Evolutionary conservation across 2,329 filamentous ascomycete species (phyloP).

Genomic region (Aspergillus neoniger): DNA sequence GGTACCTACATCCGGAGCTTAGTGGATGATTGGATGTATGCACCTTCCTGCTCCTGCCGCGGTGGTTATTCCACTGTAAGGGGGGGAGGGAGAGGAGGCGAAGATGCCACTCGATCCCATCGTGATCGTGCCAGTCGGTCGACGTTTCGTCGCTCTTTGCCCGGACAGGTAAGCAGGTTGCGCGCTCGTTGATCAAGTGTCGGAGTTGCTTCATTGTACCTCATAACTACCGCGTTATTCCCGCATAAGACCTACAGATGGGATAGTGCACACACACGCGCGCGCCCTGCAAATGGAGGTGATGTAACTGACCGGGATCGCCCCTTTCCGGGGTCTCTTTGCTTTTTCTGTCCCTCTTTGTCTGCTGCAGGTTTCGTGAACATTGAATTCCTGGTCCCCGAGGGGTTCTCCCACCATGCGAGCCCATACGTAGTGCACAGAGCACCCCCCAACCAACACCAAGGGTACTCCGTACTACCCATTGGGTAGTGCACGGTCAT

Average conservation of each 20-base stretch:
- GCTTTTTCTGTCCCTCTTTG: background rate
- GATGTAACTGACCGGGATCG: background rate
- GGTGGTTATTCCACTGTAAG: background rate
- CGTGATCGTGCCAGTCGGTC: constrained; percentile 1
- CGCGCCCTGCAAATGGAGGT: background rate
- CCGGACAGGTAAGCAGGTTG: constrained; percentile 6
- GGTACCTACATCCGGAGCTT: background rate
- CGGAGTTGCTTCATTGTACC: background rate
- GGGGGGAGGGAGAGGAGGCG: background rate
- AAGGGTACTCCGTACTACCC: background rate
- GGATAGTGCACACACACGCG: background rate
- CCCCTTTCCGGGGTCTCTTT: background rate
- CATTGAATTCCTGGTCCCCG: background rate
- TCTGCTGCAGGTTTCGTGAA: background rate
- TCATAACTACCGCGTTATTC: background rate
- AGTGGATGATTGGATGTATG: background rate
- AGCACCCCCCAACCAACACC: background rate
- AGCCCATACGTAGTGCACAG: background rate
- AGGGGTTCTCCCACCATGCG: background rate
- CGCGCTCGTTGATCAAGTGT: background rate
- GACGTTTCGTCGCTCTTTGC: constrained; percentile 14
- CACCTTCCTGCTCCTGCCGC: background rate
- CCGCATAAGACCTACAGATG: background rate
- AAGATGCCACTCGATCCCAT: constrained; percentile 2
- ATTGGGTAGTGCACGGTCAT: background rate